Evolutionary conservation across 2,329 filamentous ascomycete genomes (phyloP).

Genomic region (Delphinella strobiligena): DNA sequence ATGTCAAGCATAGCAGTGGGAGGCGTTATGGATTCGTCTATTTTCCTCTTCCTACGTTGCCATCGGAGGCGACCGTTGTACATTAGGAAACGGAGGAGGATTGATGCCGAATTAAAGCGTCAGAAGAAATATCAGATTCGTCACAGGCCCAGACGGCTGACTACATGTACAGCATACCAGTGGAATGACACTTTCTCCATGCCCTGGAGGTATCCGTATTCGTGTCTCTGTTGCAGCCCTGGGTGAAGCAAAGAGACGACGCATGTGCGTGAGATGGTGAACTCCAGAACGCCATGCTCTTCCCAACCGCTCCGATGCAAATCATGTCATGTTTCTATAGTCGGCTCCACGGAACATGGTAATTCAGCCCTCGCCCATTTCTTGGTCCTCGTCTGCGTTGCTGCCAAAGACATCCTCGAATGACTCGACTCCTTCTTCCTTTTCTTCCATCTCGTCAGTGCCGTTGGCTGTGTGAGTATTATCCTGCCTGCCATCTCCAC

Average conservation of each 20-base stretch:
- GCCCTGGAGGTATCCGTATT: too few relatives aligned
- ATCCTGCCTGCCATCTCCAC: slow-evolving; percentile 37
- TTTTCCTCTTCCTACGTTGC: neutral
- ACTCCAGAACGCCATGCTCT: neutral
- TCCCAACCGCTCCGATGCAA: neutral
- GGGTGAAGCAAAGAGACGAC: too few relatives aligned
- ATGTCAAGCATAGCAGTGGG: neutral
- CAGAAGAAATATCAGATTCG: too few relatives aligned
- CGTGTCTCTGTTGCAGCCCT: too few relatives aligned
- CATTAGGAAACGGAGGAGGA: too few relatives aligned
- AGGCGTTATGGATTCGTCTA: neutral
- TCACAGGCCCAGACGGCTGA: too few relatives aligned
- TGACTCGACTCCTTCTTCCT: slow-evolving; percentile 22
- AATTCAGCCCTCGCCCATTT: slow-evolving; percentile 24
- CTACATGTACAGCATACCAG: too few relatives aligned
- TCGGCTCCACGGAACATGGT: too few relatives aligned
- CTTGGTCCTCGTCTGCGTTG: slow-evolving; percentile 17
- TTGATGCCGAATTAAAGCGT: too few relatives aligned
- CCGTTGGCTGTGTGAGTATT: slow-evolving; percentile 26
- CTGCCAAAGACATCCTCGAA: slow-evolving; percentile 34
- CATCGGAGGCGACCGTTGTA: neutral
- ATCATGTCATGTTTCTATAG: too few relatives aligned
- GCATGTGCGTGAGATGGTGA: neutral
- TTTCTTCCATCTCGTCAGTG: slow-evolving; percentile 24
- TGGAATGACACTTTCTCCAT: too few relatives aligned